Base-by-base conservation (phyloP, 768 basidiomycete genomes). In the Pholiota conissans region DNA sequence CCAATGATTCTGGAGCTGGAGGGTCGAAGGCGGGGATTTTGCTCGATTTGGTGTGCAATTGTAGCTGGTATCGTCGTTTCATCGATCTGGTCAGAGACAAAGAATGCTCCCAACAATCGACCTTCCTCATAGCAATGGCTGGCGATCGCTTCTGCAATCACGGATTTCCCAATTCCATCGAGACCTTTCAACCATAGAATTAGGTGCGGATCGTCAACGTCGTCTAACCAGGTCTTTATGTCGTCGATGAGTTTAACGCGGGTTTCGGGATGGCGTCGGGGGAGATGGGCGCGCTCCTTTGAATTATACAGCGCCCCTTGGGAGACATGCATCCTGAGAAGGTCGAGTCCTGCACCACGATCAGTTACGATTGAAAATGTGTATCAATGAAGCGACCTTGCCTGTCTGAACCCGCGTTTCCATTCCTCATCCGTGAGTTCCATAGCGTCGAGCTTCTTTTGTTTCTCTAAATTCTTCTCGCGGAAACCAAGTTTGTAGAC, bases 371-470 rank as follows among this genome's bases (percentile, higher is more conserved):
- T n/a, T n/a, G n/a, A n/a, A n/a, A n/a, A n/a, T n/a, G n/a, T n/a
- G n/a, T n/a, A n/a, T n/a, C n/a, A n/a, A n/a, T n/a, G n/a, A n/a
- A n/a, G n/a, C n/a, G n/a, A n/a, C n/a, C n/a, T n/a, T n/a, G n/a
- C n/a, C n/a, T n/a, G n/a, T n/a, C n/a, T n/a, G n/a, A n/a, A n/a
- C n/a, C n/a, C 62, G 7, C 56, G 29, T n/a, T 46, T 39, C 62
- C 62, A 63, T 40, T 60, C 56, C 3, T 55, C 56, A 10, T 58
- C 53, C 3, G 28, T 29, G 1, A 63, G 52, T 14, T 5, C 8
- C 9, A 63, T 45, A 18, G 27, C 54, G 8, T 52, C 30, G 1
- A 63, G 27, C 32, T 58, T 60, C 9, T 24, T 3, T 40, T 46
- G n/a, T 30, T 54, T 60, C 10, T 59, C 55, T 1, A 35, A 5